phyloP scores from a whole-genome alignment of 805 yeast genomes.

The Wickerhamiella brachini region DNA sequence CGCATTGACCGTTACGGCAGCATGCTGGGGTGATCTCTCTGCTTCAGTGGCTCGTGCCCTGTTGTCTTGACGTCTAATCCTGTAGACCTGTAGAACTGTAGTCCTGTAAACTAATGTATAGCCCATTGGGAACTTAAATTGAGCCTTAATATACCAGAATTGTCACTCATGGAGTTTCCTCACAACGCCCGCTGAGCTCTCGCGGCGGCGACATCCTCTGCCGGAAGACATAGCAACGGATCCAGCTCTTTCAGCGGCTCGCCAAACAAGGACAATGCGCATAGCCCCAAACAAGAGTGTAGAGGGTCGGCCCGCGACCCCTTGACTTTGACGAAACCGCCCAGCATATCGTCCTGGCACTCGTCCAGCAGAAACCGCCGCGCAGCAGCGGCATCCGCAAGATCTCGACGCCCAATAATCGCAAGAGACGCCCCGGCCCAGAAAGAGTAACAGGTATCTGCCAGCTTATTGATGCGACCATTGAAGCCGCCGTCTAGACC shows the following conservation, averaged over 20 bases:
- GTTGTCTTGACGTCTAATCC: too few relatives aligned
- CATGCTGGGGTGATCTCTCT: neutral
- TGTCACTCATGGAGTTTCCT: too few relatives aligned
- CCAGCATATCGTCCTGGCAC: conserved; percentile 50
- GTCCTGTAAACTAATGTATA: too few relatives aligned
- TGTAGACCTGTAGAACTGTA: too few relatives aligned
- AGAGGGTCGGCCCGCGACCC: conserved; percentile 45
- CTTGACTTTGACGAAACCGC: conserved; percentile 66
- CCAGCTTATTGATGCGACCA: conserved; percentile 73
- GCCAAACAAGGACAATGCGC: conserved; percentile 29
- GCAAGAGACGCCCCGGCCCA: conserved; percentile 58
- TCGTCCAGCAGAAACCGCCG: conserved; percentile 33
- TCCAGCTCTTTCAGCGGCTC: conserved; percentile 17
- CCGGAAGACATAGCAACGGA: conserved; percentile 14
- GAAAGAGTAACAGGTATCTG: conserved; percentile 80
- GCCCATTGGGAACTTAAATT: too few relatives aligned
- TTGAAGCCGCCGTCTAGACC: conserved; percentile 55
- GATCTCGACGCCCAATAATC: conserved; percentile 25
- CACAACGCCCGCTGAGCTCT: too few relatives aligned
- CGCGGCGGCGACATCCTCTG: neutral
- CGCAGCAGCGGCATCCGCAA: conserved; percentile 29
- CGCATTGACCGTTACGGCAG: neutral
- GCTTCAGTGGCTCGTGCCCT: too few relatives aligned
- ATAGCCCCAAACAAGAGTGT: conserved; percentile 45
- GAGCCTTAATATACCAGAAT: too few relatives aligned